Conservation (phyloP, 345 rosid genomes). For the Nephelium lappaceum region DNA sequence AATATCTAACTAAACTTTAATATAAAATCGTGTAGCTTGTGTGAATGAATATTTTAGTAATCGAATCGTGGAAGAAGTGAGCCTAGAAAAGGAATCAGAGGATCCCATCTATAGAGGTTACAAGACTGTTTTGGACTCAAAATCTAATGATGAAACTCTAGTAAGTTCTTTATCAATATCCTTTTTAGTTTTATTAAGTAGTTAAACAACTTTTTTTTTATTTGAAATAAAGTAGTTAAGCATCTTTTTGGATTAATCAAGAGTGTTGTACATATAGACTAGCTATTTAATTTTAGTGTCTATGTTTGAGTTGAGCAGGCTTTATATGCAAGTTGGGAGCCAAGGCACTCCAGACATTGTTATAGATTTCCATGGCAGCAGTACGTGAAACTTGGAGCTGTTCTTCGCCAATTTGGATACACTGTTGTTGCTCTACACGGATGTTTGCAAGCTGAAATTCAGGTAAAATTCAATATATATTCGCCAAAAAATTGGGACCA, state of each 20-base stretch:
- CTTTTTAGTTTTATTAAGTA: background rate
- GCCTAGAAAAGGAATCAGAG: constrained; percentile 35
- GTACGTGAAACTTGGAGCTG: constrained; percentile 76
- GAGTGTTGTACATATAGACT: no score
- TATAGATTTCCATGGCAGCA: constrained; percentile 73
- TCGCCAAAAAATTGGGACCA: no score
- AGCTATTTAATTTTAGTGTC: background rate
- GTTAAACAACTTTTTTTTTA: background rate
- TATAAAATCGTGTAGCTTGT: constrained; percentile 50
- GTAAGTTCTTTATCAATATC: constrained; percentile 35
- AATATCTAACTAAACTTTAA: no score
- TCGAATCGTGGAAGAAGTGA: constrained; percentile 20
- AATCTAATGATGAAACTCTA: constrained; percentile 72
- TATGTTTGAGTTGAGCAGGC: constrained; percentile 43
- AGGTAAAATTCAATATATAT: constrained; percentile 40
- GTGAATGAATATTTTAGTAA: constrained; percentile 67
- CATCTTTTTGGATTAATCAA: background rate
- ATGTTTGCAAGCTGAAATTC: constrained; percentile 78
- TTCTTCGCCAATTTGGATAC: constrained; percentile 84
- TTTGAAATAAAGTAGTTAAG: background rate
- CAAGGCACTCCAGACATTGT: constrained; percentile 62
- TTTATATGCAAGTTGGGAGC: constrained; percentile 86
- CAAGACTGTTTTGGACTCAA: constrained; percentile 75
- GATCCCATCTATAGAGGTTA: constrained; percentile 75
- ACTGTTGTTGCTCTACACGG: constrained; percentile 83